Conservation (phyloP, 768 basidiomycete species). For the Mycena amicta region DNA sequence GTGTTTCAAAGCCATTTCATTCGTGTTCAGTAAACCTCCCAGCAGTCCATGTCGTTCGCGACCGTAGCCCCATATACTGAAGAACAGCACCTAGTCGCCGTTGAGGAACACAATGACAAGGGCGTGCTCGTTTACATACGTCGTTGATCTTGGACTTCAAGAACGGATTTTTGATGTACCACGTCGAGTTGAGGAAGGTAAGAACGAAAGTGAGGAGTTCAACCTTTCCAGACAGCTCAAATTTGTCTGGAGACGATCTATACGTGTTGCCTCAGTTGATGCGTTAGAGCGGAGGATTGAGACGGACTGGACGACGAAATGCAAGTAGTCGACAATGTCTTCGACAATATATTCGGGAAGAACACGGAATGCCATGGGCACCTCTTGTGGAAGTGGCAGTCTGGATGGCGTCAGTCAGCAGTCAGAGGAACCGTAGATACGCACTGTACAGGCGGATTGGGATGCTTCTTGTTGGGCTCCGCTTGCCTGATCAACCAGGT, state of each 20-base stretch:
- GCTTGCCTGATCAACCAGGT: slow-evolving; percentile 92
- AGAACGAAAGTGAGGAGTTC: slow-evolving; percentile 86
- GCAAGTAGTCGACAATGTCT: slow-evolving; percentile 87
- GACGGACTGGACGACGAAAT: slow-evolving; percentile 81
- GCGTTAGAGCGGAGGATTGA: not conserved
- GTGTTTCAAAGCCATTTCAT: slow-evolving; percentile 83
- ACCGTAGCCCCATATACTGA: slow-evolving; percentile 69
- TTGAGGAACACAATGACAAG: slow-evolving; percentile 2
- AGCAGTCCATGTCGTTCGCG: slow-evolving; percentile 72
- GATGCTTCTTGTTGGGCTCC: slow-evolving; percentile 80
- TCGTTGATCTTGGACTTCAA: slow-evolving; percentile 96
- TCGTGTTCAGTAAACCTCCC: slow-evolving; percentile 79
- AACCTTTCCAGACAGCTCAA: slow-evolving; percentile 82
- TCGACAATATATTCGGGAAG: slow-evolving; percentile 95
- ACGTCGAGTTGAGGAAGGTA: slow-evolving; percentile 90
- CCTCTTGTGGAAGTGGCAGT: slow-evolving; percentile 81
- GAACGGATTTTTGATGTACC: slow-evolving; percentile 99
- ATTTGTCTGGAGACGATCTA: slow-evolving; percentile 73
- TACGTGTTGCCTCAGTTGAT: not conserved
- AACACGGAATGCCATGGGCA: slow-evolving; percentile 82
- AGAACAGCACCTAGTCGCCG: slow-evolving; percentile 64
- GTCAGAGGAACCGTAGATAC: slow-evolving; percentile 28
- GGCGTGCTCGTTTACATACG: slow-evolving; percentile 38
- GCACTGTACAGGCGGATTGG: slow-evolving; percentile 66
- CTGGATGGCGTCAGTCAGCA: slow-evolving; percentile 42